These are phyloP conservation scores for Puccinia coronata DNA, from an alignment of 1,284 basidiomycete genomes.

Conservation along the genomic window DNA sequence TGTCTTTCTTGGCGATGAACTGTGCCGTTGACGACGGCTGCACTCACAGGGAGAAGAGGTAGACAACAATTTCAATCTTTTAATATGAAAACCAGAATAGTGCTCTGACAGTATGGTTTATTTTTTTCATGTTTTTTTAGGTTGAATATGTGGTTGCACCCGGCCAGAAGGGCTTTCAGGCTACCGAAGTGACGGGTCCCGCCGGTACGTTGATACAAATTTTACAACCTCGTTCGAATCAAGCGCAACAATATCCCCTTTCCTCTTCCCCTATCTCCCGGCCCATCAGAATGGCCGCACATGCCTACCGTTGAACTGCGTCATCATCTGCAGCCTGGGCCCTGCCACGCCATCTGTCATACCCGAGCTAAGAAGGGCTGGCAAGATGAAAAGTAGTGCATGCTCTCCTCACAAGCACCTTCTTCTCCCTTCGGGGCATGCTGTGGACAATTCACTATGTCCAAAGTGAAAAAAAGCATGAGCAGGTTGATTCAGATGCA, in stretches of 20 bases:
- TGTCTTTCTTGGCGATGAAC: neutral
- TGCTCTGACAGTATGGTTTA: neutral
- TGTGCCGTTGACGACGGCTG: neutral
- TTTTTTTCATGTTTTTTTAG: slow-evolving; percentile 2
- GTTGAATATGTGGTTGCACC: slow-evolving; percentile 49
- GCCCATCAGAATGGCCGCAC: neutral
- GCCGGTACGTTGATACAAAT: slow-evolving; percentile 32
- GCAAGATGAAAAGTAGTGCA: neutral
- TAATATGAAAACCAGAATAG: neutral
- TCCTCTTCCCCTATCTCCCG: neutral
- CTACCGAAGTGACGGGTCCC: slow-evolving; percentile 48
- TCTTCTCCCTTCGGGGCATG: neutral
- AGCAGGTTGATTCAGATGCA: neutral
- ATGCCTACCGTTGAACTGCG: neutral
- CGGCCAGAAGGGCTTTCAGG: slow-evolving; percentile 50
- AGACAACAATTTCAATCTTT: neutral
- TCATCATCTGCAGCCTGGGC: neutral
- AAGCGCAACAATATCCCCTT: neutral
- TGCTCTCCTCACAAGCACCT: neutral
- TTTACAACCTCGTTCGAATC: neutral
- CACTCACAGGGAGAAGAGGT: slow-evolving; percentile 45
- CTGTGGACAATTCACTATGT: neutral
- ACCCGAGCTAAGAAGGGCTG: neutral
- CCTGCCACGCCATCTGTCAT: neutral
- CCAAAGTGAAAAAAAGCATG: neutral